Evolutionary conservation across 106 monocot genomes (phyloP).

Genomic region (Dactylorhiza incarnata): DNA sequence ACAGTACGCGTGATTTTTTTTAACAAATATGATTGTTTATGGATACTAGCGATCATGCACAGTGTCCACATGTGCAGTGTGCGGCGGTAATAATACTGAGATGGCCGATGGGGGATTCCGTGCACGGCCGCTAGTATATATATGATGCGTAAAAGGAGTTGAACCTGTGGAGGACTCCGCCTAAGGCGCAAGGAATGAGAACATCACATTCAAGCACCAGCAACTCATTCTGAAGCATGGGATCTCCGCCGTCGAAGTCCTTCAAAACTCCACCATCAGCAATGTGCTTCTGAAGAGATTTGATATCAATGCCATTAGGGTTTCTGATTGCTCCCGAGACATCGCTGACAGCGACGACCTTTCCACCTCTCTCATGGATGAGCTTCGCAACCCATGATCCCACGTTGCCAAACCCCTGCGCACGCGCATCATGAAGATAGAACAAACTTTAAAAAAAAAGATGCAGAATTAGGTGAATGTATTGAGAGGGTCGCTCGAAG

Average conservation of each 20-base stretch:
- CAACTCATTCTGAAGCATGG: constrained; percentile 44
- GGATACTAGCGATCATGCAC: no score
- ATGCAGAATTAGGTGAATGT: background rate
- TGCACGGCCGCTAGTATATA: no score
- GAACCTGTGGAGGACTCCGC: constrained; percentile 79
- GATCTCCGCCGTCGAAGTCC: constrained; percentile 49
- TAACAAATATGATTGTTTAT: no score
- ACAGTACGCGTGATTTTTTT: no score
- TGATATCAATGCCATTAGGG: constrained; percentile 61
- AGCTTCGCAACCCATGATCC: constrained; percentile 86
- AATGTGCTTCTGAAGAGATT: constrained; percentile 44
- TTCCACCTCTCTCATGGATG: constrained; percentile 80
- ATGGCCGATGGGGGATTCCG: no score
- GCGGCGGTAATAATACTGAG: no score
- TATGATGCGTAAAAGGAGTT: no score
- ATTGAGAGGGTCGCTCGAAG: no score
- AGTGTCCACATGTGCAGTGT: no score
- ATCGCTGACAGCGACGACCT: constrained; percentile 64
- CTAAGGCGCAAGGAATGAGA: constrained; percentile 78
- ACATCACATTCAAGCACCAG: constrained; percentile 86
- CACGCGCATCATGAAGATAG: background rate
- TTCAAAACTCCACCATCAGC: constrained; percentile 52
- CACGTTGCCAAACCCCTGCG: constrained; percentile 90
- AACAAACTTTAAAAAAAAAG: background rate
- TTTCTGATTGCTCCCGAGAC: constrained; percentile 61